Conservation (phyloP, 1,139 yeast genomes). For the Geotrichum cucujoidarum region DNA sequence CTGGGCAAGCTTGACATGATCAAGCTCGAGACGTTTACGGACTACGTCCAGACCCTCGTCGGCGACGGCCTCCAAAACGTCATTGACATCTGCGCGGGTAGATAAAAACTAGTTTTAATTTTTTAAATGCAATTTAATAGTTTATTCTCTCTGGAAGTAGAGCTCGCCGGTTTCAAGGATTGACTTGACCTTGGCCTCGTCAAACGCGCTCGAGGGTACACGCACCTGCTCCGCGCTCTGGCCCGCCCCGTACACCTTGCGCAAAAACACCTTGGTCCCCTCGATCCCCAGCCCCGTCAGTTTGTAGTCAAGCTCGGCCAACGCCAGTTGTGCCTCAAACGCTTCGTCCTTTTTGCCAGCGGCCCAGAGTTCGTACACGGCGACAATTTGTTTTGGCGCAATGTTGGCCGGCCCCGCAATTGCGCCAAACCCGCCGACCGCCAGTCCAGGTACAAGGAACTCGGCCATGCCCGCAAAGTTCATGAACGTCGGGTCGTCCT, state of each 20-base stretch:
- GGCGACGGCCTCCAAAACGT: conserved; percentile 3
- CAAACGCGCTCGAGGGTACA: not conserved
- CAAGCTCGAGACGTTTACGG: conserved; percentile 1
- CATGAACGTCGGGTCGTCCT: conserved; percentile 29
- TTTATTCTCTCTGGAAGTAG: not conserved
- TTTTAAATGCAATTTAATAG: not conserved
- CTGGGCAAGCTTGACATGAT: conserved; percentile 7
- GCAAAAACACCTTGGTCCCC: conserved; percentile 2
- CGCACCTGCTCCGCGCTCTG: not conserved
- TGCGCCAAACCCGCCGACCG: conserved; percentile 41
- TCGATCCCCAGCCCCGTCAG: conserved; percentile 1
- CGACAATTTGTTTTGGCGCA: conserved; percentile 41
- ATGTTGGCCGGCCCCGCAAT: conserved; percentile 45
- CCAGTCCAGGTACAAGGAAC: conserved; percentile 40
- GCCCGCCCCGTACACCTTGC: not conserved
- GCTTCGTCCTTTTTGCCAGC: not conserved
- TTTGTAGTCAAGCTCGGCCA: conserved; percentile 1
- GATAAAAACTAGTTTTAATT: not conserved
- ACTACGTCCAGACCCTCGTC: not conserved
- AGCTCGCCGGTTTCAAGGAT: not conserved
- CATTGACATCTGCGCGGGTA: not conserved
- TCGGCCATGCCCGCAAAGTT: conserved; percentile 46
- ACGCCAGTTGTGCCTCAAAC: not conserved
- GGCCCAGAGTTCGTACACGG: conserved; percentile 7
- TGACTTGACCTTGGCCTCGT: not conserved